These are phyloP conservation scores for Acorus gramineus DNA, from an alignment of 106 monocot species.

Conservation along the genomic window DNA sequence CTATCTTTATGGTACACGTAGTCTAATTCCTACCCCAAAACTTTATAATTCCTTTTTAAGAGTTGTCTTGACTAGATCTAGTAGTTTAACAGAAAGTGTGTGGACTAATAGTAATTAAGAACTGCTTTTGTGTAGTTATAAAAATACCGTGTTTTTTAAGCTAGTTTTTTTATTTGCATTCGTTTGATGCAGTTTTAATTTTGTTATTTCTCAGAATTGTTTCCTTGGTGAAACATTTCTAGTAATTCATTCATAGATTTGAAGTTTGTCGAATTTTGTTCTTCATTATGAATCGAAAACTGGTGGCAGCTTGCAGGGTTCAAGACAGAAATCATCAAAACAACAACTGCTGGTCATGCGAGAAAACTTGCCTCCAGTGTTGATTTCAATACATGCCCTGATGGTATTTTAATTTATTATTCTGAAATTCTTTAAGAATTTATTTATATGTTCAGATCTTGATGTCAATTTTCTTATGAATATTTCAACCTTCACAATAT, in stretches of 20 bases:
- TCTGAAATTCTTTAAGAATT: background rate
- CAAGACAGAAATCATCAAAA: conserved; percentile 86
- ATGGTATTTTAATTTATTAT: conserved; percentile 46
- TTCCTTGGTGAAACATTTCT: background rate
- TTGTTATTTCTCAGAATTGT: background rate
- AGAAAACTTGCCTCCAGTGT: conserved; percentile 76
- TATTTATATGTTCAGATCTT: too few relatives aligned
- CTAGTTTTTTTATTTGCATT: background rate
- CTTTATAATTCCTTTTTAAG: too few relatives aligned
- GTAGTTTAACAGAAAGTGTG: too few relatives aligned
- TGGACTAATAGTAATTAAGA: too few relatives aligned
- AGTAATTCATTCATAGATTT: too few relatives aligned
- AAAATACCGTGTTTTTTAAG: background rate
- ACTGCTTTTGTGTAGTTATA: background rate
- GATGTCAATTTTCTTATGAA: too few relatives aligned
- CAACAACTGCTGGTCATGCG: conserved; percentile 87
- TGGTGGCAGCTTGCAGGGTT: conserved; percentile 84
- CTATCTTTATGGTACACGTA: too few relatives aligned
- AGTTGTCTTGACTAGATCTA: too few relatives aligned
- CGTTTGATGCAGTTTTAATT: too few relatives aligned
- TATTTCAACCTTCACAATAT: too few relatives aligned
- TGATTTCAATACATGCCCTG: conserved; percentile 80
- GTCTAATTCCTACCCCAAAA: too few relatives aligned
- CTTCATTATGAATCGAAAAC: background rate
- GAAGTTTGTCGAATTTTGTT: background rate